A percentile compares a stretch with the other conserved stretches of the same genome.
Evolutionary conservation across 148 eudicot genomes (phyloP).

Genomic region (Vaccinium myrtillus): DNA sequence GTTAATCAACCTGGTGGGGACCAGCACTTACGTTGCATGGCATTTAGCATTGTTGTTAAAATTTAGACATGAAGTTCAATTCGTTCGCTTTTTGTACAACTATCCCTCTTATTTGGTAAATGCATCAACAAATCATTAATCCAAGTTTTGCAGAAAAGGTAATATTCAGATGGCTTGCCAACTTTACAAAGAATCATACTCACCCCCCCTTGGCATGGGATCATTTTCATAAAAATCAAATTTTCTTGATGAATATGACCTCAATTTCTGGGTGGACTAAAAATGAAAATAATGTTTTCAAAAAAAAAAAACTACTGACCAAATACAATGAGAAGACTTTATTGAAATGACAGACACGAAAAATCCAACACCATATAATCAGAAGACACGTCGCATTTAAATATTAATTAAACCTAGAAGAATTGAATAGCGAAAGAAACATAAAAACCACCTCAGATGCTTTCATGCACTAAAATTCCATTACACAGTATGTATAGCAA

Average conservation of each 20-base stretch:
- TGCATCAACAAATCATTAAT: neutral
- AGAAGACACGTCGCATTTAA: neutral
- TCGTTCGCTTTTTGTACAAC: too few species aligned
- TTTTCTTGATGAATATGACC: neutral
- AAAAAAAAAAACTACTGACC: neutral
- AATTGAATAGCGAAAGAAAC: neutral
- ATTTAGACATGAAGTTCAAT: too few species aligned
- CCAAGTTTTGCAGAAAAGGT: too few species aligned
- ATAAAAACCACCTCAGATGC: neutral
- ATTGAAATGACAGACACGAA: neutral
- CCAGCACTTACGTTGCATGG: too few species aligned
- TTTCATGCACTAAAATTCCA: neutral
- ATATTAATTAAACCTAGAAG: neutral
- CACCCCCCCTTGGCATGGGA: neutral
- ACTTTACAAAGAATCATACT: too few species aligned
- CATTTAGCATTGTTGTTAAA: too few species aligned
- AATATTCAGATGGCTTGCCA: too few species aligned
- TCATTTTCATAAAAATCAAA: too few species aligned
- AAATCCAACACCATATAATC: neutral
- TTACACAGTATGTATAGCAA: neutral
- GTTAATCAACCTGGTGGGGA: too few species aligned
- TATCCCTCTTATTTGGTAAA: too few species aligned
- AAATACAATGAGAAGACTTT: neutral
- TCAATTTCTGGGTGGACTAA: neutral
- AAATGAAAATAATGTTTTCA: neutral